Base-by-base conservation (phyloP, 306 rosid genomes). In the Medicago lupulina region DNA sequence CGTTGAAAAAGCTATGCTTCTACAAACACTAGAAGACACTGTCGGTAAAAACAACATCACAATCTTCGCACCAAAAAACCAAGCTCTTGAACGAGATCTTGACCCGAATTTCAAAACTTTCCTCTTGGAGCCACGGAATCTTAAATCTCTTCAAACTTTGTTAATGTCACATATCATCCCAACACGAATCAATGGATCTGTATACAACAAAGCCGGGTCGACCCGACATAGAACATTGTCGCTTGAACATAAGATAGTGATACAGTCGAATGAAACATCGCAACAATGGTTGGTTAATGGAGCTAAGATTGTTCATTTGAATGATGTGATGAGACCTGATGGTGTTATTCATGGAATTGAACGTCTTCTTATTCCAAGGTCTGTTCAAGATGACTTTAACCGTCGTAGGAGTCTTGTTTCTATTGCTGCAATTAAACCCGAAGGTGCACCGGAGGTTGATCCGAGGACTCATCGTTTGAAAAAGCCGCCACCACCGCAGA, bases 261-360 rank as follows among this genome's bases (percentile, higher is more conserved):
- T 76, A 38, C 73, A 14, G 0, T 40, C 89, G 0, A 88, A 83
- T 39, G 40, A 74, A 1, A 81, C 19, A 25, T 15, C n/a, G 19
- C 81, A 59, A 71, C 74, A 81, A 6, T 78, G 87, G 84, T 77
- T 78, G 2, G 87, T 89, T 6, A 89, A 83, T 53, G 68, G 77
- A 5, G 87, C 95, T 2, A 73, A 18, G 14, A 82, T 91, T 9
- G 74, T 59, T 0, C 84, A 86, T 59, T 86, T 89, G 9, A 83
- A 85, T 1, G 79, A 81, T 0, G 21, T 89, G 7, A 82, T 86
- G 80, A 84, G 95, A 51, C 95, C 95, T 71, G 97, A 91, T 70
- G 97, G 95, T 0, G 89, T 91, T 18, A 91, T 91, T 65, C 97
- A 91, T 71, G 97, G 97, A 23, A 89, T 91, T 67, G 89, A 88